Evolutionary conservation across 1,284 basidiomycete genomes (phyloP).

Genomic region (Trichosporon ovoides): DNA sequence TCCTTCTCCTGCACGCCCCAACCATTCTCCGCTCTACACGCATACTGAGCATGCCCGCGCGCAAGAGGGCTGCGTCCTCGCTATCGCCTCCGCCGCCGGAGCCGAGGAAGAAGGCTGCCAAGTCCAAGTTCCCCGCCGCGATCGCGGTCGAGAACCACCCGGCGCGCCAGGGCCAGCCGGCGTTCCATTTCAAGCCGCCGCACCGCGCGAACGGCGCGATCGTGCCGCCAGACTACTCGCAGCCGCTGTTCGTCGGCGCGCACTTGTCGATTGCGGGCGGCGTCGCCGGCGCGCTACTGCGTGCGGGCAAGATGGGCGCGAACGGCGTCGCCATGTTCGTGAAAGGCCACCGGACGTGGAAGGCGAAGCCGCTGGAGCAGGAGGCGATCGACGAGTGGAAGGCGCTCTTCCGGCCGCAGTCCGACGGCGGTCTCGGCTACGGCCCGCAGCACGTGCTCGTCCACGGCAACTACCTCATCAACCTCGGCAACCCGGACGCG

Average conservation of each 20-base stretch:
- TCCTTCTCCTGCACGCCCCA: background rate
- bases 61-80: background rate
- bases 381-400: slow-evolving; percentile 58
- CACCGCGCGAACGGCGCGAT: slow-evolving; percentile 22
- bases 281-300: slow-evolving; percentile 64
- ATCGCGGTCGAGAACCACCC: slow-evolving; percentile 41
- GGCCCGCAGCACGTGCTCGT: slow-evolving; percentile 60
- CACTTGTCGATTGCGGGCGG: slow-evolving; percentile 77
- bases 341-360: slow-evolving; percentile 78
- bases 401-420: slow-evolving; percentile 51
- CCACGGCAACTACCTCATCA: slow-evolving; percentile 80
- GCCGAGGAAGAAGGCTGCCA: slow-evolving; percentile 18
- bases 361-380: slow-evolving; percentile 57
- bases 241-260: slow-evolving; percentile 57
- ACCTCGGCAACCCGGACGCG: slow-evolving; percentile 74
- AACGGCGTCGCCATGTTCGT: slow-evolving; percentile 78
- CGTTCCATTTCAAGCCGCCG: slow-evolving; percentile 18
- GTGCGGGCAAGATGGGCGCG: slow-evolving; percentile 69
- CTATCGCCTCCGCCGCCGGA: slow-evolving; percentile 9
- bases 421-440: slow-evolving; percentile 55
- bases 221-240: slow-evolving; percentile 17
- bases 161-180: slow-evolving; percentile 34
- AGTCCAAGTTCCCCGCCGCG: slow-evolving; percentile 34
- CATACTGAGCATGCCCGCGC: background rate
- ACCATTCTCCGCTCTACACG: slow-evolving; percentile 1